These are phyloP conservation scores for Penicillium nucicola DNA, from an alignment of 495 filamentous ascomycete species.

Conservation along the genomic window DNA sequence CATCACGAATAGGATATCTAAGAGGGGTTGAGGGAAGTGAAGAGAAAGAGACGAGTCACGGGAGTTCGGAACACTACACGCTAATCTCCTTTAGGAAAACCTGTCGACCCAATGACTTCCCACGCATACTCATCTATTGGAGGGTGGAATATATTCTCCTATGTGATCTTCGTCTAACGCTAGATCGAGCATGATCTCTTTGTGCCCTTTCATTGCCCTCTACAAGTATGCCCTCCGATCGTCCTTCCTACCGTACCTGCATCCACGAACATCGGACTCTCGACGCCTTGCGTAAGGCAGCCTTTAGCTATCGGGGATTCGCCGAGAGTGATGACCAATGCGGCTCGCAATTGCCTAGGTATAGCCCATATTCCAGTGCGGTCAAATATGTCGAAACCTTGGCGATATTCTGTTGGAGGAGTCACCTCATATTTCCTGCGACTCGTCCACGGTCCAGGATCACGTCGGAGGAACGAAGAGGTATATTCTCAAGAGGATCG, in stretches of 20 bases:
- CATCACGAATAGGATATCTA: neutral
- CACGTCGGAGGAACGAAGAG: neutral
- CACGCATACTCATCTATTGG: no score
- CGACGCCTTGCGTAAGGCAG: no score
- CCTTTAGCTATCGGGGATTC: no score
- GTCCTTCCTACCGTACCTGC: no score
- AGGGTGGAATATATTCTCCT: no score
- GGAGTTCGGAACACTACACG: slow-evolving; percentile 21
- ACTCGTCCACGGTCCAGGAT: neutral
- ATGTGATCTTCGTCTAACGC: no score
- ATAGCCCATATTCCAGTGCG: neutral
- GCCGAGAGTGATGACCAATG: no score
- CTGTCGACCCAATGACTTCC: slow-evolving; percentile 17
- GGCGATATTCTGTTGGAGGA: neutral
- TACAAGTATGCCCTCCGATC: no score
- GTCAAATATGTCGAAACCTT: neutral
- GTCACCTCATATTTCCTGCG: neutral
- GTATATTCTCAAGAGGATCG: neutral
- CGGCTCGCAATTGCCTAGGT: no score
- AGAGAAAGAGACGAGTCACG: slow-evolving; percentile 31
- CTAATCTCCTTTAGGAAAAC: slow-evolving; percentile 18
- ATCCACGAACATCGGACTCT: no score
- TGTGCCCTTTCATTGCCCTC: no score
- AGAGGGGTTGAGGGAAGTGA: slow-evolving; percentile 28
- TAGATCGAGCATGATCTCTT: no score